Evolutionary conservation across 2,329 filamentous ascomycete species (phyloP).

Genomic region (Tympanopsis confertula): DNA sequence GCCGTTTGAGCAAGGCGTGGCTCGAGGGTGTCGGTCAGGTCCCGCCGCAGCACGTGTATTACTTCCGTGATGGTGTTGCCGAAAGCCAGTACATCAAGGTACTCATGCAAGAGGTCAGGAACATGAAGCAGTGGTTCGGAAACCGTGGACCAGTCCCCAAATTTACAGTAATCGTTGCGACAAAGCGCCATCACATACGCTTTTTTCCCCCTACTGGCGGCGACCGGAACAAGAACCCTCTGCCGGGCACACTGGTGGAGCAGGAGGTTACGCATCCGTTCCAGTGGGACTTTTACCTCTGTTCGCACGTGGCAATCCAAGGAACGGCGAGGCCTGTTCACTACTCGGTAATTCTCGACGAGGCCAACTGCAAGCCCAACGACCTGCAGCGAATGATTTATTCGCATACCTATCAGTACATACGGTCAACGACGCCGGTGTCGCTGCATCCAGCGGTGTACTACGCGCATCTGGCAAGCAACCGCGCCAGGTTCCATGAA

Average conservation of each 20-base stretch:
- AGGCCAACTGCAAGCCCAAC: slow-evolving; percentile 48
- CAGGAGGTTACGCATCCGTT: slow-evolving; percentile 80
- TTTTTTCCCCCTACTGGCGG: slow-evolving; percentile 63
- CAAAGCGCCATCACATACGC: slow-evolving; percentile 87
- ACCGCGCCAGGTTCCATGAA: slow-evolving; percentile 69
- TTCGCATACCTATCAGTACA: slow-evolving; percentile 88
- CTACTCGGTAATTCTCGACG: slow-evolving; percentile 81
- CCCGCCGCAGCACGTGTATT: slow-evolving; percentile 68
- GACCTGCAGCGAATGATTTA: slow-evolving; percentile 77
- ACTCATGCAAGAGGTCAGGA: slow-evolving; percentile 62
- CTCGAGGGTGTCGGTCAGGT: slow-evolving; percentile 36
- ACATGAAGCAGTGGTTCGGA: slow-evolving; percentile 50
- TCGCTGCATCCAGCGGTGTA: slow-evolving; percentile 84
- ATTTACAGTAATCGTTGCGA: slow-evolving; percentile 77
- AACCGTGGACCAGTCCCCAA: slow-evolving; percentile 37
- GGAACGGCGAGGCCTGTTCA: slow-evolving; percentile 90
- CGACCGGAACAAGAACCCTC: slow-evolving; percentile 70
- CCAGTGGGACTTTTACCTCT: slow-evolving; percentile 74
- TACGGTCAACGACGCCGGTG: slow-evolving; percentile 81
- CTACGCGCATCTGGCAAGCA: slow-evolving; percentile 83
- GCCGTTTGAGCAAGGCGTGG: slow-evolving; percentile 56
- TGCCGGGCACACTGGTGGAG: slow-evolving; percentile 82
- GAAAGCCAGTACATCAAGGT: slow-evolving; percentile 78
- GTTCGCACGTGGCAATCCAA: slow-evolving; percentile 65
- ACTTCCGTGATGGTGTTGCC: slow-evolving; percentile 84